Evolutionary conservation across 202 grass and related monocot species (phyloP), one percentile per base, ranked within the genome.

Genomic region (Setaria viridis): DNA sequence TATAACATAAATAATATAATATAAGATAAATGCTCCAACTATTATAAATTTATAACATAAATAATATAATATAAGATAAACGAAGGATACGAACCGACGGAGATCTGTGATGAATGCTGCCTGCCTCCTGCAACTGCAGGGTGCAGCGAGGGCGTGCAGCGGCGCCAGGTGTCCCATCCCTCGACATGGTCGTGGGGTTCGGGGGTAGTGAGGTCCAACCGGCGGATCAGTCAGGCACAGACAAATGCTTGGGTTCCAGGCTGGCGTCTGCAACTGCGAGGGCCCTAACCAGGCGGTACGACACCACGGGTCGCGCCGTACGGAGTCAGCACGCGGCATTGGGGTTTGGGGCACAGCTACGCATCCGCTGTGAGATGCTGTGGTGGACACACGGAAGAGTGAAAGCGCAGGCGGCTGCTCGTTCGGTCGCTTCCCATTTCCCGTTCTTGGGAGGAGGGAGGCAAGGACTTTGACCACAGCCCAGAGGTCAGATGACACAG

Each of bases 111-210:
- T 25, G 25, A 25, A 25, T 25, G 25, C 25, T 25, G 25, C 25
- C 25, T 25, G 25, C 25, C 25, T 25, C 25, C 25, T 25, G 25
- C 25, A 25, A 25, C 25, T 25, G 25, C 25, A 25, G 25, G 25
- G 25, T 25, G 25, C 25, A 25, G 25, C 25, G 25, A 25, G 25
- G 25, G 34, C 2, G 25, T n/a, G 29, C 78, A 25, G 47, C 29
- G 29, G 13, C 7, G 88, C 55, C 84, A 86, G 48, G 88, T 83
- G 88, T 73, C 88, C 72, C 66, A 25, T 55, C 17, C 48, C 11
- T 14, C 3, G 4, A 12, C 53, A 30, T 4, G 69, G 67, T 75
- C 67, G 47, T 75, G 1, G 54, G 29, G 72, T 2, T 15, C 62
- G n/a, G 32, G 32, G 42, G 16, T 17, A 55, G 51, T 64, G 82